phyloP scores from a whole-genome alignment of 805 yeast genomes.

The Suhomyces pyralidae region DNA sequence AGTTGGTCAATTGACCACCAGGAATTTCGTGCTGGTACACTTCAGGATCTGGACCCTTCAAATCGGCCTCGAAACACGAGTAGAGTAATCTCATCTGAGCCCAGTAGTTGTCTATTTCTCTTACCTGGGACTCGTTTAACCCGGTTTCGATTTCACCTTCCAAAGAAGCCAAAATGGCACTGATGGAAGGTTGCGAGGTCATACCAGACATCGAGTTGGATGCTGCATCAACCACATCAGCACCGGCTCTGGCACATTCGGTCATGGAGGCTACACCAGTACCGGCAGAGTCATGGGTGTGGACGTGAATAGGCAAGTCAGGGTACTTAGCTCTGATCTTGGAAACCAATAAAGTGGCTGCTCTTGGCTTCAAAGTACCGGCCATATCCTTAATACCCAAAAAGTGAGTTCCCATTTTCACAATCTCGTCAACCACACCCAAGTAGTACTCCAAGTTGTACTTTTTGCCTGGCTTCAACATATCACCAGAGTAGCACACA shows the following conservation, averaged over 20 bases:
- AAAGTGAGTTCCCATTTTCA: slow-evolving; percentile 91
- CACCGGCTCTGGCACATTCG: slow-evolving; percentile 93
- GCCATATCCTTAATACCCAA: slow-evolving; percentile 99
- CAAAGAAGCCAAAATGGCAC: slow-evolving; percentile 87
- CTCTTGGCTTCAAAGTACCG: slow-evolving; percentile 94
- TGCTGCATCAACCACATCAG: slow-evolving; percentile 97
- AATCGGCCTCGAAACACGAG: slow-evolving; percentile 96
- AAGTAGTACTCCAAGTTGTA: slow-evolving; percentile 90
- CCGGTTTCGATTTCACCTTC: slow-evolving; percentile 84
- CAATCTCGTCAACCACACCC: slow-evolving; percentile 76
- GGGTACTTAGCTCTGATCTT: slow-evolving; percentile 85
- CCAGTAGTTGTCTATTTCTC: slow-evolving; percentile 94
- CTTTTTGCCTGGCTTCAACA: slow-evolving; percentile 94
- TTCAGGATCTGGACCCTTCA: slow-evolving; percentile 99
- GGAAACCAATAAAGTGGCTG: slow-evolving; percentile 79
- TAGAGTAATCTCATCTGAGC: slow-evolving; percentile 96
- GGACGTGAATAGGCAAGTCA: slow-evolving; percentile 94
- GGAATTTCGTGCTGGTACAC: slow-evolving; percentile 98
- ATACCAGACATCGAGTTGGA: slow-evolving; percentile 96
- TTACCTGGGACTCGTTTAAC: slow-evolving; percentile 60
- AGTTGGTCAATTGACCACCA: slow-evolving; percentile 98
- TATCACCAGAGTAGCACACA: slow-evolving; percentile 97
- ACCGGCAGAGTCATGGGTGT: slow-evolving; percentile 99
- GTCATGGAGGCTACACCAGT: slow-evolving; percentile 97
- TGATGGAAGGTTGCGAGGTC: slow-evolving; percentile 96